These are phyloP conservation scores for Tirmania nivea DNA, from an alignment of 495 filamentous ascomycete genomes.

Conservation along the genomic window DNA sequence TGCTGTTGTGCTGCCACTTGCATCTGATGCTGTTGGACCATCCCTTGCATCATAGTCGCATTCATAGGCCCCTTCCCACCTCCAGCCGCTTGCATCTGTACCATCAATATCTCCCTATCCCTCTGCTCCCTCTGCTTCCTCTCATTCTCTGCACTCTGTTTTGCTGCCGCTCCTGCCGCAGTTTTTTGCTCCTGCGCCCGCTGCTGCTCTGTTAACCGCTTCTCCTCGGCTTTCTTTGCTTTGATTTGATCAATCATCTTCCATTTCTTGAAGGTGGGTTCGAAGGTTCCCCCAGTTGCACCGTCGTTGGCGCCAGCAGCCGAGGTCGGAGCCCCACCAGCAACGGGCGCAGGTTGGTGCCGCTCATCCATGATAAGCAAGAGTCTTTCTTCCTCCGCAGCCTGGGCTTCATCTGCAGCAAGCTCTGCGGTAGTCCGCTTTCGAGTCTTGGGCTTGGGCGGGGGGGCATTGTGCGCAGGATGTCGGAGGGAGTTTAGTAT, in stretches of 20 bases:
- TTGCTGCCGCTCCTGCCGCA: slow-evolving; percentile 23
- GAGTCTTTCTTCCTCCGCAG: slow-evolving; percentile 68
- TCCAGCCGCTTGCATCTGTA: too few species aligned
- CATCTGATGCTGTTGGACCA: slow-evolving; percentile 20
- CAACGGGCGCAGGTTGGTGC: slow-evolving; percentile 32
- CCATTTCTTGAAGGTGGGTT: slow-evolving; percentile 74
- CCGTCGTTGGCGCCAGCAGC: slow-evolving; percentile 42
- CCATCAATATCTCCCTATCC: slow-evolving; percentile 11
- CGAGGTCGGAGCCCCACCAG: slow-evolving; percentile 35
- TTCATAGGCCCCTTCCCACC: too few species aligned
- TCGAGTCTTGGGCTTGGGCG: slow-evolving; percentile 65
- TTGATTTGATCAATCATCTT: slow-evolving; percentile 76
- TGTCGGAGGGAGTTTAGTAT: slow-evolving; percentile 49
- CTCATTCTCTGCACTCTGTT: slow-evolving; percentile 7
- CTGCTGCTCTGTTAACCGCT: slow-evolving; percentile 38
- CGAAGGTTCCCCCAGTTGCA: slow-evolving; percentile 48
- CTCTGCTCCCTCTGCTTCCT: slow-evolving; percentile 20
- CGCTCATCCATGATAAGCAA: slow-evolving; percentile 89
- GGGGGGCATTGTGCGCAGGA: slow-evolving; percentile 49
- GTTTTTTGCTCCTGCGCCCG: slow-evolving; percentile 37
- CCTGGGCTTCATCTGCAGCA: slow-evolving; percentile 76
- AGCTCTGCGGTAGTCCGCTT: slow-evolving; percentile 90
- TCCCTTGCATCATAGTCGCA: slow-evolving; percentile 16
- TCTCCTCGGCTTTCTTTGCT: slow-evolving; percentile 49
- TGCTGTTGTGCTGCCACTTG: slow-evolving; percentile 24